phyloP scores from a whole-genome alignment of 2,329 filamentous ascomycete species.

The Xylariomycetidae sp. region DNA sequence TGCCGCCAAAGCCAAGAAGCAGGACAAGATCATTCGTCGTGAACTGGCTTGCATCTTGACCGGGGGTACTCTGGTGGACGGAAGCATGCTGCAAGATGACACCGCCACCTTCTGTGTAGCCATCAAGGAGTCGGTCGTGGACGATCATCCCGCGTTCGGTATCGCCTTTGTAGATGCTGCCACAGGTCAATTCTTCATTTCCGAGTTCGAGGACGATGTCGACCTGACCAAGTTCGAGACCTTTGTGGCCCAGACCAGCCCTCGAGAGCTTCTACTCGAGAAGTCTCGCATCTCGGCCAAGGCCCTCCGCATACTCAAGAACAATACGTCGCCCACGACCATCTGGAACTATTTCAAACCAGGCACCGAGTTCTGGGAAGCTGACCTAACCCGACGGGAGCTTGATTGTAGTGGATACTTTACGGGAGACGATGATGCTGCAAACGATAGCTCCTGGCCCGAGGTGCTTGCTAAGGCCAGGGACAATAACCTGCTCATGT shows the following conservation, averaged over 20 bases:
- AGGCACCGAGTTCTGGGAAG: slow-evolving; percentile 83
- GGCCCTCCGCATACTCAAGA: slow-evolving; percentile 87
- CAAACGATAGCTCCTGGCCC: slow-evolving; percentile 67
- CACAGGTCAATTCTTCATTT: slow-evolving; percentile 91
- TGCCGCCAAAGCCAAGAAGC: slow-evolving; percentile 59
- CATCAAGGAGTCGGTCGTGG: slow-evolving; percentile 74
- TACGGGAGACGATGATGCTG: slow-evolving; percentile 42
- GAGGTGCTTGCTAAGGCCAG: slow-evolving; percentile 63
- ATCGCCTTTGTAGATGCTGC: slow-evolving; percentile 93
- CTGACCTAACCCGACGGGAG: slow-evolving; percentile 74
- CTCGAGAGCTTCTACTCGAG: slow-evolving; percentile 83
- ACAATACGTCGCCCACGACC: slow-evolving; percentile 86
- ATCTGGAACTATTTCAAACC: slow-evolving; percentile 94
- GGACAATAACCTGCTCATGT: slow-evolving; percentile 80
- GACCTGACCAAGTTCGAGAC: slow-evolving; percentile 98
- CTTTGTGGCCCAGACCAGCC: slow-evolving; percentile 84
- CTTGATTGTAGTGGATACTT: slow-evolving; percentile 79
- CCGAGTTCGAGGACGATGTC: slow-evolving; percentile 83
- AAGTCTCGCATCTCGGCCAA: slow-evolving; percentile 84
- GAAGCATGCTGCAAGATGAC: slow-evolving; percentile 94
- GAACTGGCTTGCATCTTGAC: slow-evolving; percentile 90
- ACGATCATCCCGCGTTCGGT: slow-evolving; percentile 77
- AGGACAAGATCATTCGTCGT: slow-evolving; percentile 87
- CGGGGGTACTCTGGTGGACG: slow-evolving; percentile 87
- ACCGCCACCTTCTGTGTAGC: slow-evolving; percentile 95